These are phyloP conservation scores for Phaffia australis DNA, from an alignment of 768 basidiomycete genomes.

Conservation along the genomic window DNA sequence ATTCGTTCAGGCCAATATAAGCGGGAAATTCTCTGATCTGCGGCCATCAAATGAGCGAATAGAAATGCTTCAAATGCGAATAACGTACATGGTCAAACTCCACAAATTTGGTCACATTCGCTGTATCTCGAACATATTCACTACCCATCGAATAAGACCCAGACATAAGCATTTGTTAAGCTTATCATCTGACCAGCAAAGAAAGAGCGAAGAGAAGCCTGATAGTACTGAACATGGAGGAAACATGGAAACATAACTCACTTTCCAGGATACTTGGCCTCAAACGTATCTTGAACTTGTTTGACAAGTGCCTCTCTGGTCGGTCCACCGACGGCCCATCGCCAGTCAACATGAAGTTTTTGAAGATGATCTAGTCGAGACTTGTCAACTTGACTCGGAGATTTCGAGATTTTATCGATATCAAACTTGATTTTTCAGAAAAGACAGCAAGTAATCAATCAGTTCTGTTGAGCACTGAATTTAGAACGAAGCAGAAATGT, in stretches of 20 bases:
- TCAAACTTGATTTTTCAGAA: conserved; percentile 50
- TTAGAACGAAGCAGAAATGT: background rate
- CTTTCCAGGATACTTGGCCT: conserved; percentile 48
- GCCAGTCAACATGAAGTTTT: conserved; percentile 65
- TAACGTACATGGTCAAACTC: background rate
- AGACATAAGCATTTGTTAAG: conserved; percentile 29
- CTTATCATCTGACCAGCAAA: background rate
- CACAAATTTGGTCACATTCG: background rate
- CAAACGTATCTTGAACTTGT: conserved; percentile 46
- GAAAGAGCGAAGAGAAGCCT: background rate
- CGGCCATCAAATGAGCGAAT: conserved; percentile 5
- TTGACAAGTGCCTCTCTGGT: conserved; percentile 26
- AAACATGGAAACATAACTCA: conserved; percentile 32
- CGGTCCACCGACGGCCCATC: conserved; percentile 46
- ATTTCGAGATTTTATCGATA: conserved; percentile 61
- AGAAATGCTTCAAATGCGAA: background rate
- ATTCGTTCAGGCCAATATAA: background rate
- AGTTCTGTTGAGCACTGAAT: background rate
- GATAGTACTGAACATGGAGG: background rate
- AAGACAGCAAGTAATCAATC: conserved; percentile 1
- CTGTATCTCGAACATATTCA: background rate
- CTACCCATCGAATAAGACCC: conserved; percentile 14
- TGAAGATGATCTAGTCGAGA: conserved; percentile 77
- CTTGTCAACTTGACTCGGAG: conserved; percentile 69
- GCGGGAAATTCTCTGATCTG: background rate